Evolutionary conservation across 2,329 filamentous ascomycete species (phyloP).

Genomic region (Aureobasidium uvarum): DNA sequence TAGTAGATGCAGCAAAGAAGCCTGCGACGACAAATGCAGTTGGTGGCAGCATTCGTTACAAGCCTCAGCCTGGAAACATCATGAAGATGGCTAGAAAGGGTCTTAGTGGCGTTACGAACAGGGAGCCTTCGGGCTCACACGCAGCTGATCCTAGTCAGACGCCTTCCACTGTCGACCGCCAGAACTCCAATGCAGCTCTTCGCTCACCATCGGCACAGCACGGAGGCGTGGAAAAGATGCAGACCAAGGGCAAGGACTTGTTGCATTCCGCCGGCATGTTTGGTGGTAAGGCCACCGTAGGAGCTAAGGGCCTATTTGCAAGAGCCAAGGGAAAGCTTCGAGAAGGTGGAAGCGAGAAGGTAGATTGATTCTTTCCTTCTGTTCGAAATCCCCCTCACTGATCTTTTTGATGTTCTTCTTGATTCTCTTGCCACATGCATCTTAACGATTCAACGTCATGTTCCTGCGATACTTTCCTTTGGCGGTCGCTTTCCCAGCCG

Average conservation of each 20-base stretch:
- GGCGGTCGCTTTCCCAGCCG: constrained; percentile 3
- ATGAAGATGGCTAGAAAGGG: constrained; percentile 30
- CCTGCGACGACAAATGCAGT: constrained; percentile 1
- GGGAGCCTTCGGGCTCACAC: constrained; percentile 19
- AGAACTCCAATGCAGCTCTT: neutral
- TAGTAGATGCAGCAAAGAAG: constrained; percentile 26
- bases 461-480: constrained; percentile 4
- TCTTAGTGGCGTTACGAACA: constrained; percentile 24
- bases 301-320: constrained; percentile 85
- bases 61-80: constrained; percentile 33
- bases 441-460: constrained; percentile 5
- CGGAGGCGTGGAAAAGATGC: constrained; percentile 49
- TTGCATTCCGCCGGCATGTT: constrained; percentile 75
- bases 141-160: constrained; percentile 8
- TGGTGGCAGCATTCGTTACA: constrained; percentile 29
- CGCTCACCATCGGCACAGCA: constrained; percentile 13
- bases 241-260: constrained; percentile 83
- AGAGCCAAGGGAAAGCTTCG: constrained; percentile 84
- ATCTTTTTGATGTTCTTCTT: constrained; percentile 9
- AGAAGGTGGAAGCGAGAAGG: constrained; percentile 70
- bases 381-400: constrained; percentile 32
- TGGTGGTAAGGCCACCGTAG: constrained; percentile 68
- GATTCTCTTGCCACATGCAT: constrained; percentile 25
- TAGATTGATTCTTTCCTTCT: constrained; percentile 66
- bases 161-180: neutral